Evolutionary conservation across 2,329 filamentous ascomycete species (phyloP).

Genomic region (Lasiodiplodia sp.): DNA sequence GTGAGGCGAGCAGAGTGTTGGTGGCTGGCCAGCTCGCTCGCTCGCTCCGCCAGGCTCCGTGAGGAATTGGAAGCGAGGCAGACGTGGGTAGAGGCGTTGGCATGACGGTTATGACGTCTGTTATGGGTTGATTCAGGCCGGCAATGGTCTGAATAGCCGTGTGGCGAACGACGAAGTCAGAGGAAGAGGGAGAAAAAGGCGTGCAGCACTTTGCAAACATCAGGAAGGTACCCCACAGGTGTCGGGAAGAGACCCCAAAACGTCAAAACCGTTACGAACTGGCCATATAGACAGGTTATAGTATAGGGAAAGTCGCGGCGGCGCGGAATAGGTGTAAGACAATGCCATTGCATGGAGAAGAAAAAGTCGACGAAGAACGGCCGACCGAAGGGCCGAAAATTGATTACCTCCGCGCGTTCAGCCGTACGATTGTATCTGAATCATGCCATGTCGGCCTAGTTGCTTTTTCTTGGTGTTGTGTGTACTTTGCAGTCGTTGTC

Average conservation of each 20-base stretch:
- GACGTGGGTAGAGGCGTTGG: neutral
- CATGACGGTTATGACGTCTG: neutral
- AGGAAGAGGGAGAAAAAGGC: neutral
- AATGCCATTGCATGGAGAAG: neutral
- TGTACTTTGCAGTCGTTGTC: neutral
- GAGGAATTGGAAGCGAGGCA: neutral
- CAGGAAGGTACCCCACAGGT: neutral
- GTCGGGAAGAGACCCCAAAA: neutral
- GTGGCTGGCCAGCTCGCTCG: neutral
- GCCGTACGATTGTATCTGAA: neutral
- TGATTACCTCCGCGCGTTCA: slow-evolving; percentile 15
- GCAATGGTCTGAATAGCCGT: neutral
- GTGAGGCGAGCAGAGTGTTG: neutral
- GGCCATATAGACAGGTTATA: neutral
- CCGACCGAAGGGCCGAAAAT: slow-evolving; percentile 8
- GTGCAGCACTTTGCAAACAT: neutral
- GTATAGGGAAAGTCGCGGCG: neutral
- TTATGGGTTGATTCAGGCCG: neutral
- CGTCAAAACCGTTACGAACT: neutral
- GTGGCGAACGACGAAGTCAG: neutral
- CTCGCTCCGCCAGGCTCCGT: neutral
- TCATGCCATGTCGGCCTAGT: neutral
- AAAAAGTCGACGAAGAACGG: neutral
- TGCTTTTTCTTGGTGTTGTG: slow-evolving; percentile 9
- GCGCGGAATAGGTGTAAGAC: neutral